Percentiles rank a stretch among this genome's conserved stretches.
phyloP scores from a whole-genome alignment of 305 asterid genomes.

The Ajuga reptans region DNA sequence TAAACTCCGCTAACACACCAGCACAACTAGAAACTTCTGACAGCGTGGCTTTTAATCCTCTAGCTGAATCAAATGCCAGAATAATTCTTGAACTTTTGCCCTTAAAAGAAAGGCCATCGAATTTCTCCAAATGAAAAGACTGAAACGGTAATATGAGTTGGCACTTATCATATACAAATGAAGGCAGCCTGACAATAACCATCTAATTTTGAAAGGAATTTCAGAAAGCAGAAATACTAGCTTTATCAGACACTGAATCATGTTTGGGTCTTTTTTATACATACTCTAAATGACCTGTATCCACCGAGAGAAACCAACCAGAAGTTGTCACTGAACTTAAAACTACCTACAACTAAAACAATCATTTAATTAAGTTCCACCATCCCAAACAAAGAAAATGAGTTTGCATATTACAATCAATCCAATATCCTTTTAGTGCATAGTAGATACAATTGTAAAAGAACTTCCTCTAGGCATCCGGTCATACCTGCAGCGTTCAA shows the following conservation, averaged over 20 bases:
- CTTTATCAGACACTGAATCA: background rate
- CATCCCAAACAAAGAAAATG: background rate
- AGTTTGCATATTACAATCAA: background rate
- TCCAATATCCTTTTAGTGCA: conserved; percentile 3
- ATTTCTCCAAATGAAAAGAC: background rate
- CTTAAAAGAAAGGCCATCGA: background rate
- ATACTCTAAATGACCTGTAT: background rate
- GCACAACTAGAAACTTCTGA: background rate
- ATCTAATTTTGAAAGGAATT: background rate
- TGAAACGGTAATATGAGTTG: background rate
- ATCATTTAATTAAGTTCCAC: background rate
- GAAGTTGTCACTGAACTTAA: background rate
- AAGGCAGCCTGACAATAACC: background rate
- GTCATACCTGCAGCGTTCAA: conserved; percentile 91
- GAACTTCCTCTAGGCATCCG: conserved; percentile 7
- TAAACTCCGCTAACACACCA: background rate
- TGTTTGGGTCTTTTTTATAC: background rate
- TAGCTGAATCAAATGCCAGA: background rate
- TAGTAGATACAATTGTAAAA: background rate
- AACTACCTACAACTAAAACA: background rate
- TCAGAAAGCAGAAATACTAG: background rate
- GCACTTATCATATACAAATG: background rate
- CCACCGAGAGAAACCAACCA: background rate
- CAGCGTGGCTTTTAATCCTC: background rate
- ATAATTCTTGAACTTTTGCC: background rate